phyloP scores from a whole-genome alignment of 1,284 basidiomycete genomes.

The Cryptococcus hybrid region DNA sequence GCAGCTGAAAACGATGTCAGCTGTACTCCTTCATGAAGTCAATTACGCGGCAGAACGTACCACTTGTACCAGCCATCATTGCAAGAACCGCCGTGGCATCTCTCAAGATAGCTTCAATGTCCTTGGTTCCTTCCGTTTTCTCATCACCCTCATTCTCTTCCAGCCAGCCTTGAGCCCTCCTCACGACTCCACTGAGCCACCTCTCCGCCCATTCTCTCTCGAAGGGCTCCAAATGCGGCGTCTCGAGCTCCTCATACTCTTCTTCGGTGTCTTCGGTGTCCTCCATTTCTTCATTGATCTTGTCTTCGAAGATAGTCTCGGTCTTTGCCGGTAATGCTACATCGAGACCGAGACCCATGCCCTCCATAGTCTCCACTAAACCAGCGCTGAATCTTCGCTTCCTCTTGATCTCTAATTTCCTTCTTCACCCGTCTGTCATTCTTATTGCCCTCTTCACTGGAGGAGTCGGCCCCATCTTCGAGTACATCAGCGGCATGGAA shows the following conservation, averaged over 20 bases:
- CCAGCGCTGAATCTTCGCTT: constrained; percentile 21
- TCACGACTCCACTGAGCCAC: constrained; percentile 46
- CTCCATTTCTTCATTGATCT: not conserved
- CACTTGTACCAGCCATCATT: constrained; percentile 61
- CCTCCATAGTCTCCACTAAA: constrained; percentile 32
- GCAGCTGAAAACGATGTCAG: constrained; percentile 23
- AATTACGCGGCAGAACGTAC: constrained; percentile 41
- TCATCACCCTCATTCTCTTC: constrained; percentile 27
- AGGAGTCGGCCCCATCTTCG: constrained; percentile 1
- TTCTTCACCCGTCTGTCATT: constrained; percentile 3
- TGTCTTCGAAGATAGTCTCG: not conserved
- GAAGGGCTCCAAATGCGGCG: constrained; percentile 39
- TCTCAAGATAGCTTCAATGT: constrained; percentile 54
- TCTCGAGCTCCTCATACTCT: constrained; percentile 19
- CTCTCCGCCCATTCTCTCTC: constrained; percentile 51
- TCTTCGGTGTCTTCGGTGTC: constrained; percentile 11
- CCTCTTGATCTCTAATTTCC: constrained; percentile 12
- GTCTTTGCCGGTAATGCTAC: not conserved
- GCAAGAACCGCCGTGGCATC: constrained; percentile 66
- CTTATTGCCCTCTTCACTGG: not conserved
- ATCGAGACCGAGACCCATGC: constrained; percentile 25
- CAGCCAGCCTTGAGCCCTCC: constrained; percentile 41
- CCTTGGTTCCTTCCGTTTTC: constrained; percentile 13
- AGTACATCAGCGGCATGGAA: constrained; percentile 29
- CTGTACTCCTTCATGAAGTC: not conserved